A percentile compares a stretch with the other conserved stretches of the same genome.
Evolutionary conservation across 129 eudicot species (phyloP).

Genomic region (Lactuca sativa): DNA sequence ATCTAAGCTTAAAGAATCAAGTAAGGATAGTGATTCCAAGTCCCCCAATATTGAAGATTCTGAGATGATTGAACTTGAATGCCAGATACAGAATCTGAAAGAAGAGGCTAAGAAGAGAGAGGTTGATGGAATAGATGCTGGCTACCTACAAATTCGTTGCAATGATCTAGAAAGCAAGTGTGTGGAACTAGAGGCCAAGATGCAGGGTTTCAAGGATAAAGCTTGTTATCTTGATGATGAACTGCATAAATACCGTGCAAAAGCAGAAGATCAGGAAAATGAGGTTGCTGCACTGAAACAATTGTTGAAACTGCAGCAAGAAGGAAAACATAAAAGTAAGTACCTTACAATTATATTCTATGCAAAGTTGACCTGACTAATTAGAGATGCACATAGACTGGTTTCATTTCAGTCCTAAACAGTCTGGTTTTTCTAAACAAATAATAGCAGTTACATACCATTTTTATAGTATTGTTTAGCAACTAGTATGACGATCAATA

Average conservation of each 20-base stretch:
- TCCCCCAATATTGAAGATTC: slow-evolving; percentile 25
- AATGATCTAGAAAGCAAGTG: slow-evolving; percentile 51
- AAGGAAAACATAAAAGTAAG: slow-evolving; percentile 35
- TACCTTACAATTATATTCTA: slow-evolving; percentile 23
- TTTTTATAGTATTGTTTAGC: no score
- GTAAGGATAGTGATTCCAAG: slow-evolving; percentile 21
- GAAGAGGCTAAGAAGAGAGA: slow-evolving; percentile 44
- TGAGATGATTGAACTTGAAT: slow-evolving; percentile 31
- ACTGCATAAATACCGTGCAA: slow-evolving; percentile 38
- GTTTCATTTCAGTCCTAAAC: neutral
- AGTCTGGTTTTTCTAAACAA: no score
- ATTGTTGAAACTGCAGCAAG: slow-evolving; percentile 26
- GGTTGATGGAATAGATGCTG: slow-evolving; percentile 30
- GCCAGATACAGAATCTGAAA: slow-evolving; percentile 43
- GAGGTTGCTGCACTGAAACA: slow-evolving; percentile 38
- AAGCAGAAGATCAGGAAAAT: slow-evolving; percentile 43
- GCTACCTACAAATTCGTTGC: slow-evolving; percentile 35
- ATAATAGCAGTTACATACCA: no score
- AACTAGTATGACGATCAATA: no score
- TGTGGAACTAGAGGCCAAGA: slow-evolving; percentile 41
- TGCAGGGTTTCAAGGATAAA: slow-evolving; percentile 46
- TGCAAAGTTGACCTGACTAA: slow-evolving; percentile 6
- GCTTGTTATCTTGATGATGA: slow-evolving; percentile 50
- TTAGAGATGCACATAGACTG: neutral
- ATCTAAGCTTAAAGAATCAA: slow-evolving; percentile 45